Conservation (phyloP, 306 rosid species). For the Parietaria judaica region DNA sequence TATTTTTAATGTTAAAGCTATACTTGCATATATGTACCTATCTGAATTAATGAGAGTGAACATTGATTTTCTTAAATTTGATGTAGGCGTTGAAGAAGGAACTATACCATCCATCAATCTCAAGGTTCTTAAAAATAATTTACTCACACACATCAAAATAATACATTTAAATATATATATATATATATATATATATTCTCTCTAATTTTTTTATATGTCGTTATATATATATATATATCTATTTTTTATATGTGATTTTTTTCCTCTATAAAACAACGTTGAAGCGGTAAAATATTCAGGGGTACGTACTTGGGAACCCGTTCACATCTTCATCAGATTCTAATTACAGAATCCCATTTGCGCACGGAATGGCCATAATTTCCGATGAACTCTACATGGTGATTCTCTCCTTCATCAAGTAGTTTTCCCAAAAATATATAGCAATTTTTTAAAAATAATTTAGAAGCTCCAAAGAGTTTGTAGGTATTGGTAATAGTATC, state of each 20-base stretch:
- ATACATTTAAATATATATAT: no score
- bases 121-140: constrained; percentile 24
- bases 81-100: constrained; percentile 52
- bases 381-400: constrained; percentile 55
- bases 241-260: no score
- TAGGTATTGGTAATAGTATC: not conserved
- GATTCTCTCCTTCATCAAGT: not conserved
- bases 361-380: constrained; percentile 59
- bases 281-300: constrained; percentile 24
- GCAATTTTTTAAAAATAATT: not conserved
- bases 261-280: no score
- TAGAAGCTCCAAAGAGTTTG: no score
- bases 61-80: no score
- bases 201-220: no score
- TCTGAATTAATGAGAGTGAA: no score
- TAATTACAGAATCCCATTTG: constrained; percentile 23
- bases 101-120: constrained; percentile 41
- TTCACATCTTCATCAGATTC: not conserved
- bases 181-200: not conserved
- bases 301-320: constrained; percentile 47
- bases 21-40: no score
- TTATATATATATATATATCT: no score
- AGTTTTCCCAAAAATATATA: not conserved
- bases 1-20: no score
- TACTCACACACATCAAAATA: no score